phyloP scores from a whole-genome alignment of 192 early-diverging fungal species.

The Coemansia umbellata region DNA sequence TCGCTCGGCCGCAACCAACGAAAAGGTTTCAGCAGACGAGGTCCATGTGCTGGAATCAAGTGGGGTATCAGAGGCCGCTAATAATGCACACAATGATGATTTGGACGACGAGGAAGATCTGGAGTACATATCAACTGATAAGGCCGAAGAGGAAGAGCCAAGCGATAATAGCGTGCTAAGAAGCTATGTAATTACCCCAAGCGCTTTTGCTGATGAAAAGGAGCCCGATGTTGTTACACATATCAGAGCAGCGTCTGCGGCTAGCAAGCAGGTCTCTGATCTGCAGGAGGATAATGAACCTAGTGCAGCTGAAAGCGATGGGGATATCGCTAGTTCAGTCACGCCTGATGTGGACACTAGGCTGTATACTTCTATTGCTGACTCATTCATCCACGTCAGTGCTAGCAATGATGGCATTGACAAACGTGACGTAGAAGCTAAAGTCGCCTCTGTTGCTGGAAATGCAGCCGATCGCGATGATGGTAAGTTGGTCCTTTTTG shows the following conservation, averaged over 20 bases:
- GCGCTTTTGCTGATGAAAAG: constrained; percentile 17
- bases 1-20: constrained; percentile 3
- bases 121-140: neutral
- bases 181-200: constrained; percentile 34
- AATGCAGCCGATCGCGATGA: neutral
- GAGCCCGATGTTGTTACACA: constrained; percentile 12
- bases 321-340: neutral
- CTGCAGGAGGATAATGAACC: neutral
- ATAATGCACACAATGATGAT: neutral
- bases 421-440: neutral
- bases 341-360: too few species aligned
- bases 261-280: neutral
- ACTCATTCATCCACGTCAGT: constrained; percentile 33
- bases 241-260: constrained; percentile 12
- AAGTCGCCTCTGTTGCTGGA: neutral
- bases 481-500: constrained; percentile 2
- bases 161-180: neutral
- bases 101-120: constrained; percentile 5
- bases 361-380: constrained; percentile 26
- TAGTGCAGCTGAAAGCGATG: neutral
- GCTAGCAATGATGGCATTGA: neutral
- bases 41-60: constrained; percentile 27
- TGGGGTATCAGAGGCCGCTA: neutral
- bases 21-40: constrained; percentile 11
- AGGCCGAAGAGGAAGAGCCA: neutral